Evolutionary conservation across 176 grass and related monocot species (phyloP).

Genomic region (Carex myosuroides): DNA sequence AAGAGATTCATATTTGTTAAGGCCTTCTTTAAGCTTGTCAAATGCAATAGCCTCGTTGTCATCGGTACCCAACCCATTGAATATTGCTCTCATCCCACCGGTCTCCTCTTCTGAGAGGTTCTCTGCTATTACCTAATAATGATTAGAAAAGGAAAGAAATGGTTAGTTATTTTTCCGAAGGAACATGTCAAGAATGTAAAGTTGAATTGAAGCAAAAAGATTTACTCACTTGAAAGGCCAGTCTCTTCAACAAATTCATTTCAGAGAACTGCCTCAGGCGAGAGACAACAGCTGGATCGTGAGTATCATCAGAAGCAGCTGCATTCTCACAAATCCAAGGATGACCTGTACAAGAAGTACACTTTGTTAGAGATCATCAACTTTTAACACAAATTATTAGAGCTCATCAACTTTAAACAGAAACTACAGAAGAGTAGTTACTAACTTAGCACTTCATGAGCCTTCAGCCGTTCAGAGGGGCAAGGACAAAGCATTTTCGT

Average conservation of each 20-base stretch:
- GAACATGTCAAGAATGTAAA: not conserved
- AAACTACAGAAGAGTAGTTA: constrained; percentile 6
- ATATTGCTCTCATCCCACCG: constrained; percentile 91
- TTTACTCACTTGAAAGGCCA: constrained; percentile 69
- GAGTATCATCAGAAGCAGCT: constrained; percentile 42
- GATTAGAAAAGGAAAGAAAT: not conserved
- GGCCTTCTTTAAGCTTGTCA: constrained; percentile 68
- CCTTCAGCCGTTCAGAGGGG: constrained; percentile 70
- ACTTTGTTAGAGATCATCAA: constrained; percentile 5
- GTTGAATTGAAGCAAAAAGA: not conserved
- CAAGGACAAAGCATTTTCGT: constrained; percentile 70
- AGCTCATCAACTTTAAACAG: not conserved
- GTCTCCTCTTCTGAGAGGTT: constrained; percentile 93
- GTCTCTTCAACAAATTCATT: constrained; percentile 91
- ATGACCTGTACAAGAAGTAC: constrained; percentile 41
- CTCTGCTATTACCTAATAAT: constrained; percentile 73
- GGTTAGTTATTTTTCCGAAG: not conserved
- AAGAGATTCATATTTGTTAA: constrained; percentile 72
- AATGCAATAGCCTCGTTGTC: constrained; percentile 71
- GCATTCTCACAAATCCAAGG: constrained; percentile 89
- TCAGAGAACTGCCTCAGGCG: constrained; percentile 76
- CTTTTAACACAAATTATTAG: constrained; percentile 6
- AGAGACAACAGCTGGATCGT: constrained; percentile 76
- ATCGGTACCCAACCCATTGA: constrained; percentile 67
- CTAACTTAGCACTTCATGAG: constrained; percentile 91